Evolutionary conservation across 2,329 filamentous ascomycete species (phyloP).

Genomic region (Pleomassaria siparia): DNA sequence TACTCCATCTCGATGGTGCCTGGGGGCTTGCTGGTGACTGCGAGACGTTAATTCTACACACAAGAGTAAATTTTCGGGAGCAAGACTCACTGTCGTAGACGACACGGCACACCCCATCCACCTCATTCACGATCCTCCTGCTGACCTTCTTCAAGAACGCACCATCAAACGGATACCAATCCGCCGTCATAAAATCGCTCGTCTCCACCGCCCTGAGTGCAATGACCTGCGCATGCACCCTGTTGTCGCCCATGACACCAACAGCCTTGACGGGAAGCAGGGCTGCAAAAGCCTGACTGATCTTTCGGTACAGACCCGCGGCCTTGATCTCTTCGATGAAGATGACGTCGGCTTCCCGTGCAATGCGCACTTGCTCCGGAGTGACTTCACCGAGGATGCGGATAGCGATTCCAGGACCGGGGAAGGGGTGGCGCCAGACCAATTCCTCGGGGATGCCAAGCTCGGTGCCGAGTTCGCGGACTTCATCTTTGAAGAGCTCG

Average conservation of each 20-base stretch:
- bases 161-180: slow-evolving; percentile 67
- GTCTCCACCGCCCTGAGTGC: slow-evolving; percentile 64
- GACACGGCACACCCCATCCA: slow-evolving; percentile 71
- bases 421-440: slow-evolving; percentile 77
- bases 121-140: slow-evolving; percentile 72
- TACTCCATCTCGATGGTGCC: slow-evolving; percentile 77
- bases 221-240: slow-evolving; percentile 65
- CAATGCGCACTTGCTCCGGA: slow-evolving; percentile 74
- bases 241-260: slow-evolving; percentile 70
- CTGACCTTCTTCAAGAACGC: slow-evolving; percentile 67
- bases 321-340: slow-evolving; percentile 75
- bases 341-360: slow-evolving; percentile 73
- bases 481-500: slow-evolving; percentile 84
- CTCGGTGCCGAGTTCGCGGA: slow-evolving; percentile 67
- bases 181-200: slow-evolving; percentile 74
- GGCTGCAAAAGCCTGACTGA: slow-evolving; percentile 71
- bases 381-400: slow-evolving; percentile 85
- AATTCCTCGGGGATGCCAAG: slow-evolving; percentile 73
- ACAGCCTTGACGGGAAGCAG: slow-evolving; percentile 66
- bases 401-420: slow-evolving; percentile 74
- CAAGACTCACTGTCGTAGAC: slow-evolving; percentile 64
- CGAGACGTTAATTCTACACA: slow-evolving; percentile 16
- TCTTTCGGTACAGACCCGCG: slow-evolving; percentile 72
- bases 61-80: background rate
- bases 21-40: slow-evolving; percentile 66